phyloP scores from a whole-genome alignment of 2,329 filamentous ascomycete species.

The Colletotrichum plurivorum region DNA sequence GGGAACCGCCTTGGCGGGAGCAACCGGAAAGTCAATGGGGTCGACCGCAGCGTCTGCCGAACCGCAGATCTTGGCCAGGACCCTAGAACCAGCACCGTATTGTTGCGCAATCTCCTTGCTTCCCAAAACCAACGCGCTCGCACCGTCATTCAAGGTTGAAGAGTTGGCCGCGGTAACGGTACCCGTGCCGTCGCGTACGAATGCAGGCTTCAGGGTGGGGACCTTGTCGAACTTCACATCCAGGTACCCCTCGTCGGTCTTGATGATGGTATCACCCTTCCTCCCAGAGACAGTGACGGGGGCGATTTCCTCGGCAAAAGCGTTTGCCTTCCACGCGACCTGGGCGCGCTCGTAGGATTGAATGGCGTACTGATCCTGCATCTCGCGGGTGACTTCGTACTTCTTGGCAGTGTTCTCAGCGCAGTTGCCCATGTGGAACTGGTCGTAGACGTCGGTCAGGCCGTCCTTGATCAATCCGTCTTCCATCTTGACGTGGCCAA shows the following conservation, averaged over 20 bases:
- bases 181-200: slow-evolving; percentile 86
- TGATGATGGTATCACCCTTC: slow-evolving; percentile 86
- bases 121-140: slow-evolving; percentile 88
- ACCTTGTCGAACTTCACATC: slow-evolving; percentile 91
- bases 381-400: slow-evolving; percentile 82
- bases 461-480: slow-evolving; percentile 96
- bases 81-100: slow-evolving; percentile 82
- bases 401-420: slow-evolving; percentile 96
- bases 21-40: slow-evolving; percentile 93
- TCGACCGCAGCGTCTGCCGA: slow-evolving; percentile 93
- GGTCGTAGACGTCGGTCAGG: slow-evolving; percentile 94
- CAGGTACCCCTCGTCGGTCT: slow-evolving; percentile 90
- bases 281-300: slow-evolving; percentile 87
- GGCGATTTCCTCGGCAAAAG: slow-evolving; percentile 91
- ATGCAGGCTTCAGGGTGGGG: slow-evolving; percentile 89
- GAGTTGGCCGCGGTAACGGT: slow-evolving; percentile 96
- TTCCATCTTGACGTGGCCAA: slow-evolving; percentile 89
- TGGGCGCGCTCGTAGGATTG: slow-evolving; percentile 91
- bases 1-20: slow-evolving; percentile 92
- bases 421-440: slow-evolving; percentile 98
- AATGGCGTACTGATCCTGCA: slow-evolving; percentile 93
- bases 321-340: slow-evolving; percentile 85
- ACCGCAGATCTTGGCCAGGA: slow-evolving; percentile 88
- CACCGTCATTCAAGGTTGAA: slow-evolving; percentile 95
- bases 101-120: slow-evolving; percentile 85